phyloP scores from a whole-genome alignment of 257 asterid genomes.

The Petunia secreta region DNA sequence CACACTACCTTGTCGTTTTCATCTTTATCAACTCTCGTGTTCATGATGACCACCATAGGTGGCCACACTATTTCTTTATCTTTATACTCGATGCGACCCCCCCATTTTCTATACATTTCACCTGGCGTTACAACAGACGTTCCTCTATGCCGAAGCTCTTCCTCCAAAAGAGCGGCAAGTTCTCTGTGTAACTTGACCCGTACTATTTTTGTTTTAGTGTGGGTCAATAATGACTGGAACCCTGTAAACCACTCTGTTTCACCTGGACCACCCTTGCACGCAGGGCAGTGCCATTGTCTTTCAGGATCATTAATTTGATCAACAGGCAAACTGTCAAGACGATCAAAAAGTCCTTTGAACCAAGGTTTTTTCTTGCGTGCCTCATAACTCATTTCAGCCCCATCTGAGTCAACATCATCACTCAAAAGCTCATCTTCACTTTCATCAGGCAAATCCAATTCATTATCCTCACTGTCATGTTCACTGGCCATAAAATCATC shows the following conservation, averaged over 20 bases:
- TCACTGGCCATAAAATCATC: conserved; percentile 22
- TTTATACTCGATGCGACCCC: conserved; percentile 15
- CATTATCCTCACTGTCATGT: conserved; percentile 40
- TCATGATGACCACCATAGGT: conserved; percentile 46
- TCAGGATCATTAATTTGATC: conserved; percentile 38
- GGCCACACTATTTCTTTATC: conserved; percentile 52
- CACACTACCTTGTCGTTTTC: conserved; percentile 39
- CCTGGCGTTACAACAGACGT: conserved; percentile 38
- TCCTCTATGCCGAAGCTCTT: conserved; percentile 42
- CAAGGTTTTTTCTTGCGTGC: conserved; percentile 32
- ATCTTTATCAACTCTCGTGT: conserved; percentile 39
- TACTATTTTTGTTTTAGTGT: conserved; percentile 45
- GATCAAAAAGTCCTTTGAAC: conserved; percentile 37
- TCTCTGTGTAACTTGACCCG: conserved; percentile 45
- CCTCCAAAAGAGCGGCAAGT: conserved; percentile 46
- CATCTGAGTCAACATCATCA: conserved; percentile 41
- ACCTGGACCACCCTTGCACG: conserved; percentile 52
- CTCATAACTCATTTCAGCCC: conserved; percentile 43
- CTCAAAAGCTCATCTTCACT: conserved; percentile 35
- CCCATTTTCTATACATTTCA: conserved; percentile 43
- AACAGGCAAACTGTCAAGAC: conserved; percentile 35
- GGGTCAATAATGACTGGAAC: conserved; percentile 40
- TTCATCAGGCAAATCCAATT: conserved; percentile 32
- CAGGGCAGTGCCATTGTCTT: conserved; percentile 51
- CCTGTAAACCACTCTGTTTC: conserved; percentile 47